Conservation (phyloP, 192 early-diverging fungal species). For the Spizellomyces sp. region DNA sequence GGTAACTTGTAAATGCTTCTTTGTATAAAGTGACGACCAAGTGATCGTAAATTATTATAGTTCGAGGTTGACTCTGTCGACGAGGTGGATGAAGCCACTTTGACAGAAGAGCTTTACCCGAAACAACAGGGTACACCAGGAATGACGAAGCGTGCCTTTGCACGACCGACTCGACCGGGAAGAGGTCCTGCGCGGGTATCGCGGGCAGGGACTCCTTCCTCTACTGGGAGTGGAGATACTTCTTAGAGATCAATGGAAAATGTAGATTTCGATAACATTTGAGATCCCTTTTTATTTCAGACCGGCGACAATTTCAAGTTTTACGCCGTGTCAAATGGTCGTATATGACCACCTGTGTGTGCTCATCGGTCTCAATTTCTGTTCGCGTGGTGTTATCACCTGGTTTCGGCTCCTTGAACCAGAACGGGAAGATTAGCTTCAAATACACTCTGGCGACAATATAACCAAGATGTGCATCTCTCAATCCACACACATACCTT, state of each 20-base stretch:
- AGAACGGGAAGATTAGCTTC: neutral
- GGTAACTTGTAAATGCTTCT: conserved; percentile 18
- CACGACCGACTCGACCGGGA: conserved; percentile 31
- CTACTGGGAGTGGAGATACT: neutral
- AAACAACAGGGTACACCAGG: neutral
- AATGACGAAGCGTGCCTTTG: conserved; percentile 27
- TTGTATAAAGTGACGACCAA: neutral
- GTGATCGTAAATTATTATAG: neutral
- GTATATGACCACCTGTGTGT: conserved; percentile 68
- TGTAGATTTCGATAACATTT: too few species aligned
- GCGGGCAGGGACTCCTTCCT: conserved; percentile 20
- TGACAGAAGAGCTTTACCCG: neutral
- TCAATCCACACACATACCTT: conserved; percentile 32
- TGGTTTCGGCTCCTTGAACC: conserved; percentile 47
- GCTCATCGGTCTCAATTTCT: conserved; percentile 52
- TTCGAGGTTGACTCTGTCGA: conserved; percentile 35
- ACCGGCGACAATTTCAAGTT: conserved; percentile 17
- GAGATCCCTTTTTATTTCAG: too few species aligned
- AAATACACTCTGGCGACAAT: neutral
- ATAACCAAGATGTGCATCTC: neutral
- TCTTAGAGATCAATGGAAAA: too few species aligned
- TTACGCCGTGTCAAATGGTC: conserved; percentile 66
- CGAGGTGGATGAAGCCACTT: conserved; percentile 27
- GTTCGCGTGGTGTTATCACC: conserved; percentile 64
- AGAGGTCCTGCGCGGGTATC: conserved; percentile 29